Evolutionary conservation across 768 basidiomycete genomes (phyloP), one percentile per base, ranked within the genome.

Genomic region (Pleurotus sapidus): DNA sequence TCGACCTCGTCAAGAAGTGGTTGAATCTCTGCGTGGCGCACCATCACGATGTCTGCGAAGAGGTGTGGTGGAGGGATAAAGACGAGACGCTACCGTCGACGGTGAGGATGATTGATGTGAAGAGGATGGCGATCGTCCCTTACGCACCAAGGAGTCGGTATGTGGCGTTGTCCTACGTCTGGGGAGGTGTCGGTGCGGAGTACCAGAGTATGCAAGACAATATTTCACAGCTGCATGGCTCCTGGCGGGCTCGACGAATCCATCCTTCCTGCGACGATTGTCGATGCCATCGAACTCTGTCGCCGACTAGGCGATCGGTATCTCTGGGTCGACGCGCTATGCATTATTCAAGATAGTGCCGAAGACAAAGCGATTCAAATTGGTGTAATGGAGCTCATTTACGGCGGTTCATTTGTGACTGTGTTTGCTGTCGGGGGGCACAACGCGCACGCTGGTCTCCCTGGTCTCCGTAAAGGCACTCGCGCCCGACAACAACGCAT

Each of bases 81-180:
- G 51, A 40, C n/a, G 51, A 54, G 18, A 15, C 1, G 23, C n/a
- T 54, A 3, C 51, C 39, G 15, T n/a, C n/a, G 5, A 27, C 51
- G 17, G 51, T 54, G n/a, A n/a, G 39, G 51, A 54, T 54, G 51
- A 42, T 54, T 17, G 51, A 54, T 42, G 39, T 54, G 4, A 18
- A 54, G 11, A 40, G 8, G 9, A 54, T 43, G 51, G 15, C 39
- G 9, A 42, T 54, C 15, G 51, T 54, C 14, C 23, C 39, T 12
- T 23, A 14, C 14, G 14, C 39, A 20, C 34, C n/a, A 2, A 24
- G 4, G 2, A 39, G 51, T 8, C 34, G 39, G n/a, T 54, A 40
- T 39, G 24, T 54, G 11, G 51, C 51, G 12, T 23, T 54, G 12
- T 54, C 39, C 15, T 54, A 54, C 39, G 51, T 54, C 15, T 54